phyloP scores from a whole-genome alignment of 306 rosid species.

The Quercus wislizeni region DNA sequence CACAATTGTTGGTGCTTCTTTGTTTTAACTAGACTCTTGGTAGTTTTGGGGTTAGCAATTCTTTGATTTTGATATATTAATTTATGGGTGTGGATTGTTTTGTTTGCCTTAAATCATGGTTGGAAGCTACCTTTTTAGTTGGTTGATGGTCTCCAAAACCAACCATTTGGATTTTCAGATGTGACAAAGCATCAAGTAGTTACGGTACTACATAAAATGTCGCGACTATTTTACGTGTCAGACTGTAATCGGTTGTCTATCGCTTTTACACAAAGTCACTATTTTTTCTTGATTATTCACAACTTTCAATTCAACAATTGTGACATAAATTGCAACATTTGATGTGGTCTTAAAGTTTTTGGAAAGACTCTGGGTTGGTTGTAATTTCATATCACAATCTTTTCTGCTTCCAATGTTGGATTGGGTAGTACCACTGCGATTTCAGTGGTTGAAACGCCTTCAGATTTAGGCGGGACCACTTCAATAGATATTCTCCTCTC shows the following conservation, averaged over 20 bases:
- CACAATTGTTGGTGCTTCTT: too few species aligned
- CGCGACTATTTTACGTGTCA: fast-evolving
- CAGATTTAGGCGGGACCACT: background rate
- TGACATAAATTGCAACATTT: too few species aligned
- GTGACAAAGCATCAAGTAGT: too few species aligned
- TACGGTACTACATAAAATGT: too few species aligned
- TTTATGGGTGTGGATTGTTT: too few species aligned
- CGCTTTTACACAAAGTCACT: fast-evolving
- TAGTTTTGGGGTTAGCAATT: background rate
- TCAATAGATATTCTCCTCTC: background rate
- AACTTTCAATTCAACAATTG: fast-evolving
- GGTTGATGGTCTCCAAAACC: background rate
- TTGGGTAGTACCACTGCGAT: background rate
- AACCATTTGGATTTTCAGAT: too few species aligned
- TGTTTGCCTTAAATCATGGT: background rate
- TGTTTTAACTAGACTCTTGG: too few species aligned
- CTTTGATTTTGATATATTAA: background rate
- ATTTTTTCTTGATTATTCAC: too few species aligned
- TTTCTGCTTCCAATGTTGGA: background rate
- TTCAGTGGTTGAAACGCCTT: background rate
- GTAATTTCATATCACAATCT: background rate
- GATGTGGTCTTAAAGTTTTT: fast-evolving
- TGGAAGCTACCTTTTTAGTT: background rate
- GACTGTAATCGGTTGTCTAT: fast-evolving
- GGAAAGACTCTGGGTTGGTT: background rate